Percentiles rank a stretch among this genome's conserved stretches.
phyloP scores from a whole-genome alignment of 2,329 filamentous ascomycete species.

The Trichophyton schoenleinii region DNA sequence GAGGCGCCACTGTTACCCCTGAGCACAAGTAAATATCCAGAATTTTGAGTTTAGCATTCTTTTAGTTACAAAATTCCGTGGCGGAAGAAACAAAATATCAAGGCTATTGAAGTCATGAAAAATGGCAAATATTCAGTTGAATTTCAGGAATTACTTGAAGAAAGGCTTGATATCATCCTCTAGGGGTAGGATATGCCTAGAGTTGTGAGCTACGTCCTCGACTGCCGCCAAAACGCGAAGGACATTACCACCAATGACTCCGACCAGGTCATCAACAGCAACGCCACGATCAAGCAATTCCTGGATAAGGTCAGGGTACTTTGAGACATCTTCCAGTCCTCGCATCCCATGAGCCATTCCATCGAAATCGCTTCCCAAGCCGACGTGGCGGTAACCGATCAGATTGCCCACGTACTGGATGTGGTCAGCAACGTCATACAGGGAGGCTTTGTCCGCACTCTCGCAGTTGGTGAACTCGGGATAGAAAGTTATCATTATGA shows the following conservation, averaged over 20 bases:
- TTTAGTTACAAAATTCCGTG: no score
- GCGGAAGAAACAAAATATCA: no score
- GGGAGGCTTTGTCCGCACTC: slow-evolving; percentile 58
- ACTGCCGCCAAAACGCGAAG: slow-evolving; percentile 73
- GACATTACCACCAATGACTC: slow-evolving; percentile 68
- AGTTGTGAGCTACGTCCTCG: slow-evolving; percentile 50
- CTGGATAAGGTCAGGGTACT: slow-evolving; percentile 65
- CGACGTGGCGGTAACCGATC: slow-evolving; percentile 80
- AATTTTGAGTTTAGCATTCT: background rate
- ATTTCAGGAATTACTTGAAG: background rate
- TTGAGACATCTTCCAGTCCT: slow-evolving; percentile 74
- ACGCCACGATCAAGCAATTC: slow-evolving; percentile 63
- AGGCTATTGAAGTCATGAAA: no score
- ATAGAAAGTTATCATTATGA: slow-evolving; percentile 87
- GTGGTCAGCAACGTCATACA: slow-evolving; percentile 67
- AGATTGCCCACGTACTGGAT: slow-evolving; percentile 68
- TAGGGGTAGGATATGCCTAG: background rate
- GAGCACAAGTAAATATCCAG: background rate
- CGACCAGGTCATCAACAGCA: slow-evolving; percentile 59
- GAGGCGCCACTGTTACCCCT: background rate
- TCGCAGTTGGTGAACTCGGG: slow-evolving; percentile 62
- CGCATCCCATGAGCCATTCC: slow-evolving; percentile 48
- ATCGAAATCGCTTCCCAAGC: slow-evolving; percentile 86
- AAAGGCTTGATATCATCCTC: background rate
- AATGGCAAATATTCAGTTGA: no score